Conservation (phyloP, 805 yeast species). For the Saturnispora sekii region DNA sequence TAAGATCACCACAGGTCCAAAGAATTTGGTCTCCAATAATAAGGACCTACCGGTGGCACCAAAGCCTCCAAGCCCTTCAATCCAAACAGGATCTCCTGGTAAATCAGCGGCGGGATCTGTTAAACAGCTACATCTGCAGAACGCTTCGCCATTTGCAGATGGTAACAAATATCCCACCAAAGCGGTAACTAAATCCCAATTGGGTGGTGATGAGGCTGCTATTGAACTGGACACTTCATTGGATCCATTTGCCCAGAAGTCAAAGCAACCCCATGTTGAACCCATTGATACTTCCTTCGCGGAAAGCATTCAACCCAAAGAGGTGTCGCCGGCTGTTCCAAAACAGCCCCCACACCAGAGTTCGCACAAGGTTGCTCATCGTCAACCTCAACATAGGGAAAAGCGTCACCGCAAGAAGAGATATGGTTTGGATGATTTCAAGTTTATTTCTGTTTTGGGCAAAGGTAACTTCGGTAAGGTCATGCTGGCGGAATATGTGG, state of each 20-base stretch:
- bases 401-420: constrained; percentile 46
- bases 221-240: neutral
- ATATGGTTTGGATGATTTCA: constrained; percentile 91
- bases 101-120: neutral
- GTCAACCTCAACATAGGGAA: constrained; percentile 23
- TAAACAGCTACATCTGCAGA: neutral
- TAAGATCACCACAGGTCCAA: neutral
- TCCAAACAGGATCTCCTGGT: neutral
- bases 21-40: neutral
- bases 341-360: constrained; percentile 12
- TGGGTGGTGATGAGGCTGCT: neutral
- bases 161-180: constrained; percentile 16
- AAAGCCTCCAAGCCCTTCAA: neutral
- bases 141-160: neutral
- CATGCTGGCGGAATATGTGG: constrained; percentile 90
- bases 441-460: constrained; percentile 88
- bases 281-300: neutral
- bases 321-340: neutral
- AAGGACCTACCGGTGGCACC: neutral
- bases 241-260: constrained; percentile 3
- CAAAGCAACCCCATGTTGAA: neutral
- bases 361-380: constrained; percentile 12
- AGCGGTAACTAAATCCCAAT: constrained; percentile 17
- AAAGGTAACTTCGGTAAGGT: constrained; percentile 99
- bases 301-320: neutral